Evolutionary conservation across 108 stramenopile genomes (phyloP).

Genomic region (Skeletonema grethae): DNA sequence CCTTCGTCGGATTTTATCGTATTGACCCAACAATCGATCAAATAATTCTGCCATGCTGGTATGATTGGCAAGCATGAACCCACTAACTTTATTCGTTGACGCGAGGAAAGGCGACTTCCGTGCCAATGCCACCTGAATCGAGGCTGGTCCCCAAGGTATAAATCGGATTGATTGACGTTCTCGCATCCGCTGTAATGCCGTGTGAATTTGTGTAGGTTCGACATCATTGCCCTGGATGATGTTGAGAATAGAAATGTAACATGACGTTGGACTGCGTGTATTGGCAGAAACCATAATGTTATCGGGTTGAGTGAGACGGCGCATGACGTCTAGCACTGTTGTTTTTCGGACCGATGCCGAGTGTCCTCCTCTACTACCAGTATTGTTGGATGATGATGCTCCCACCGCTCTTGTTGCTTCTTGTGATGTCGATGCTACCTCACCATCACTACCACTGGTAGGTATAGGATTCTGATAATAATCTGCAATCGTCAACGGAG

Average conservation of each 20-base stretch:
- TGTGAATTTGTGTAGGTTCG: slow-evolving; percentile 98
- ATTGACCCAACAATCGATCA: slow-evolving; percentile 87
- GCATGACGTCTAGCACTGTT: slow-evolving; percentile 99
- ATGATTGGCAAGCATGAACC: slow-evolving; percentile 98
- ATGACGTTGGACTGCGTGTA: slow-evolving; percentile 86
- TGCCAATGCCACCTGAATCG: slow-evolving; percentile 97
- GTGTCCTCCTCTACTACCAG: background rate
- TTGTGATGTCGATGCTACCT: slow-evolving; percentile 12
- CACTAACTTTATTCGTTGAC: slow-evolving; percentile 92
- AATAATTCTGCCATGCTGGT: slow-evolving; percentile 97
- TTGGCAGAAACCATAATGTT: slow-evolving; percentile 99
- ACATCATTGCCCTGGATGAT: slow-evolving; percentile 98
- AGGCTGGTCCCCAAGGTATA: slow-evolving; percentile 99
- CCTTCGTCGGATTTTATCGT: slow-evolving; percentile 91
- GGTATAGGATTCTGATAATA: slow-evolving; percentile 36
- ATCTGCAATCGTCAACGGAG: slow-evolving; percentile 76
- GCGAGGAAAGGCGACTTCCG: slow-evolving; percentile 94
- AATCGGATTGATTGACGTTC: slow-evolving; percentile 93
- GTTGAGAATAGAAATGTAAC: slow-evolving; percentile 98
- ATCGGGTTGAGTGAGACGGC: slow-evolving; percentile 96
- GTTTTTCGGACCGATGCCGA: slow-evolving; percentile 88
- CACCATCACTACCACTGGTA: slow-evolving; percentile 12
- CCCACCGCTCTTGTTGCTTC: background rate
- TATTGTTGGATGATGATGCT: background rate
- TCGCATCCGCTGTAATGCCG: slow-evolving; percentile 96